Conservation (phyloP, 768 basidiomycete species). For the Clitopilus hobsonii region DNA sequence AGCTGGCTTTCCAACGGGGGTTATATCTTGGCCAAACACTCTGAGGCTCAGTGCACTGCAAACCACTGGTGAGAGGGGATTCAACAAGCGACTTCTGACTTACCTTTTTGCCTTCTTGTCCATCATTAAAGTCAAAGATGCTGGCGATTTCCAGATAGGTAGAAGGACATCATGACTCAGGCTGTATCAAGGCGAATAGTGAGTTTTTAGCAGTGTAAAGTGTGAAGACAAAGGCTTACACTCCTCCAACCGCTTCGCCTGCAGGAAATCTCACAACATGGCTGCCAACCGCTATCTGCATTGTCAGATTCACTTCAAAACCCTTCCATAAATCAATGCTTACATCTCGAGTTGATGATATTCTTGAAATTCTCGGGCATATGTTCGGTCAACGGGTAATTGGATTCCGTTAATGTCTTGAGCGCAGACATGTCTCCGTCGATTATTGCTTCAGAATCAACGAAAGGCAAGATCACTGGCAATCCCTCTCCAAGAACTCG, state of each 20-base stretch:
- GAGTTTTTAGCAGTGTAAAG: constrained; percentile 2
- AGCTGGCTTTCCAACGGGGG: constrained; percentile 34
- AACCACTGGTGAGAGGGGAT: constrained; percentile 3
- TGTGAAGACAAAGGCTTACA: constrained; percentile 35
- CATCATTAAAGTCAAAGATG: constrained; percentile 86
- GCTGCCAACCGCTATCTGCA: constrained; percentile 54
- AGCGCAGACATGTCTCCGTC: constrained; percentile 52
- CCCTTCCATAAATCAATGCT: constrained; percentile 17
- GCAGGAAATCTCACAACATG: constrained; percentile 68
- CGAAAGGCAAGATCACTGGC: constrained; percentile 76
- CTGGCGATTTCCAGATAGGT: constrained; percentile 94
- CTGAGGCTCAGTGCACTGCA: constrained; percentile 84
- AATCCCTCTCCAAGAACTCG: constrained; percentile 84
- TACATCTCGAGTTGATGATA: constrained; percentile 50
- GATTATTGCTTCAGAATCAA: constrained; percentile 61
- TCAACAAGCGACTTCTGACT: constrained; percentile 9
- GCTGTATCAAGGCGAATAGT: constrained; percentile 34
- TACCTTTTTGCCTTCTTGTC: constrained; percentile 97
- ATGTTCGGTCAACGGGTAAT: constrained; percentile 71
- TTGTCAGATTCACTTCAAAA: neutral
- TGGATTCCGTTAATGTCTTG: constrained; percentile 63
- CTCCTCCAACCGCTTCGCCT: constrained; percentile 44
- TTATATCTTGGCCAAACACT: constrained; percentile 78
- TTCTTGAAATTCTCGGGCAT: constrained; percentile 59
- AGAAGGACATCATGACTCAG: constrained; percentile 77